Evolutionary conservation across 208 protist species (phyloP).

Genomic region (Vickermania ingenoplastis): DNA sequence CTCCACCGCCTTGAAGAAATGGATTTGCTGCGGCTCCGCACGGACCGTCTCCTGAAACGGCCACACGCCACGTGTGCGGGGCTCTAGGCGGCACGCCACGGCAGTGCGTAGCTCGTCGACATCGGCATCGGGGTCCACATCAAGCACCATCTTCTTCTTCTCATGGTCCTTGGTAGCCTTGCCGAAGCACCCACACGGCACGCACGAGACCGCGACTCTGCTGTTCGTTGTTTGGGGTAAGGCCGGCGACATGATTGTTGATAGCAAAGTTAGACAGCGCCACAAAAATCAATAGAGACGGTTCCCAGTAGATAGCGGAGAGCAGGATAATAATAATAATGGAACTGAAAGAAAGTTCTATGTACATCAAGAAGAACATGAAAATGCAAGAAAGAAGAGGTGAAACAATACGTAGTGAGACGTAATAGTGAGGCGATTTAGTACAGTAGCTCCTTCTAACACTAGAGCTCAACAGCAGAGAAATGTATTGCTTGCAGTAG

Average conservation of each 20-base stretch:
- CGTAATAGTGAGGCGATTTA: too few species aligned
- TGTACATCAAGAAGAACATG: too few species aligned
- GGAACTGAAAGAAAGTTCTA: too few species aligned
- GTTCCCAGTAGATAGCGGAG: too few species aligned
- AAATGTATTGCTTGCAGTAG: too few species aligned
- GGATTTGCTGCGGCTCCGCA: neutral
- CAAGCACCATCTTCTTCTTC: neutral
- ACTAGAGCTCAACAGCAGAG: too few species aligned
- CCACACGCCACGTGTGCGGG: neutral
- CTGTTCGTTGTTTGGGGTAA: neutral
- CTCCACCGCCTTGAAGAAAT: neutral
- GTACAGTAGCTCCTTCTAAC: too few species aligned
- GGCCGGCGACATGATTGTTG: neutral
- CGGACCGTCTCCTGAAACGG: neutral
- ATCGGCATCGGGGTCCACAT: neutral
- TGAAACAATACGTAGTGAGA: too few species aligned
- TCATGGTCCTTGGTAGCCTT: neutral
- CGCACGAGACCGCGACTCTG: neutral
- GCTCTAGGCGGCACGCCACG: neutral
- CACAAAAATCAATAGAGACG: too few species aligned
- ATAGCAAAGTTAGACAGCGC: too few species aligned
- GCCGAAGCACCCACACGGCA: neutral
- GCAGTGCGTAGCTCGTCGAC: neutral
- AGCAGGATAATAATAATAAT: too few species aligned
- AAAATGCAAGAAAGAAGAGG: too few species aligned